Evolutionary conservation across 345 rosid genomes (phyloP), one percentile per base, ranked within the genome.

Genomic region (Arabidopsis suecica): DNA sequence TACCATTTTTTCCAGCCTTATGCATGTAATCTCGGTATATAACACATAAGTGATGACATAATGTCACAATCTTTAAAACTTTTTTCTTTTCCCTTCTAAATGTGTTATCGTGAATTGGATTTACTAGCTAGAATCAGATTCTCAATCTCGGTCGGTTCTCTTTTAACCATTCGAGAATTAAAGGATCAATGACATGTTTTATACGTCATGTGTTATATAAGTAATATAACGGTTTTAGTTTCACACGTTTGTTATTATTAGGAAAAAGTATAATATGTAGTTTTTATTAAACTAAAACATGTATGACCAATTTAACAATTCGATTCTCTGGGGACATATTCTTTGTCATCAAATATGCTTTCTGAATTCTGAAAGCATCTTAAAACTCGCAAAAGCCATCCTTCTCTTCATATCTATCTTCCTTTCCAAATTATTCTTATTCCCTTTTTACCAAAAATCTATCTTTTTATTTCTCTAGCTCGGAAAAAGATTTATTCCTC

Each of bases 381-480:
- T 6, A 34, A 23, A 62, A 61, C 40, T 42, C 18, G 3, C 38
- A 49, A 63, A 74, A 55, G 65, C 30, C 22, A 61, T 71, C n/a
- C 10, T 56, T 64, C 65, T 41, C 66, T 77, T 57, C 67, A 28
- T 20, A 8, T 30, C 48, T 58, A 20, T 71, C 32, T 58, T 66
- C 18, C 44, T 76, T 76, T 69, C 38, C 14, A 44, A 7, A 12
- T 12, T 62, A 70, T 76, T 76, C 80, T 76, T 56, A 77, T 77
- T 77, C 80, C 38, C 7, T 40, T 75, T 20, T 68, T 37, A 49
- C 2, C 60, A 16, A 16, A n/a, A 74, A 55, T 16, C 44, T 75
- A 67, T 25, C 53, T 58, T 57, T 44, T 62, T 42, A 28, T 42
- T 25, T 69, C 9, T 50, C 28, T n/a, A n/a, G n/a, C n/a, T 60